Percentiles rank a stretch among this genome's conserved stretches.
These are phyloP conservation scores for Aspergillus egyptiacus DNA, from an alignment of 495 filamentous ascomycete species.

Conservation along the genomic window DNA sequence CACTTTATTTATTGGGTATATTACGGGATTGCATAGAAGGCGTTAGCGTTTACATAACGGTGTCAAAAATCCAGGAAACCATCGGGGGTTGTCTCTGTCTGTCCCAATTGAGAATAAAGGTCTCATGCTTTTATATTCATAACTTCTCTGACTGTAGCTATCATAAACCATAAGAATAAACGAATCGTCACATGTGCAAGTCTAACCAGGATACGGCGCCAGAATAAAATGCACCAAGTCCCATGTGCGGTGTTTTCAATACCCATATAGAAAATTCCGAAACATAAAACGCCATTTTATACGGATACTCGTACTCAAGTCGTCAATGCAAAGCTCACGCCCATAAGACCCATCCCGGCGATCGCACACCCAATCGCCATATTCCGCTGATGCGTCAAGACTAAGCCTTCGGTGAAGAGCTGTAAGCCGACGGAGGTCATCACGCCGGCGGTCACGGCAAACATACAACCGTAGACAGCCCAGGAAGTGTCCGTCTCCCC, in stretches of 20 bases:
- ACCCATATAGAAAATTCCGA: constrained; percentile 3
- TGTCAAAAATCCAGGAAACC: too few relatives aligned
- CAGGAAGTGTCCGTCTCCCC: constrained; percentile 48
- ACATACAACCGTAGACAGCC: constrained; percentile 80
- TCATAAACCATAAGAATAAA: constrained; percentile 1
- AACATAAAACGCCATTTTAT: neutral
- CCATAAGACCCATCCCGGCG: constrained; percentile 83
- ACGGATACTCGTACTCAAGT: constrained; percentile 30
- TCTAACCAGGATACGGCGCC: constrained; percentile 1
- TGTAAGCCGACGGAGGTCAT: constrained; percentile 91
- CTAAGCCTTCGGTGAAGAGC: constrained; percentile 79
- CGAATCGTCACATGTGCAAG: neutral
- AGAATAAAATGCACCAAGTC: neutral
- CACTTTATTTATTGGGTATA: neutral
- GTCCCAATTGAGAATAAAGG: too few relatives aligned
- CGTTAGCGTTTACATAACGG: neutral
- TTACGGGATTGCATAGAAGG: constrained; percentile 5
- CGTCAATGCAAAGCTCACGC: constrained; percentile 78
- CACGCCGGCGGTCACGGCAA: constrained; percentile 84
- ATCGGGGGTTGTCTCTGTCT: too few relatives aligned
- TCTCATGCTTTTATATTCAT: neutral
- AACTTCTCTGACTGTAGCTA: neutral
- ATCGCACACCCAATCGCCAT: constrained; percentile 83
- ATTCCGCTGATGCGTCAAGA: constrained; percentile 69
- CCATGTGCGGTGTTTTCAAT: too few relatives aligned